Conservation (phyloP, 331 rosid genomes). For the Erythrophleum ivorense region DNA sequence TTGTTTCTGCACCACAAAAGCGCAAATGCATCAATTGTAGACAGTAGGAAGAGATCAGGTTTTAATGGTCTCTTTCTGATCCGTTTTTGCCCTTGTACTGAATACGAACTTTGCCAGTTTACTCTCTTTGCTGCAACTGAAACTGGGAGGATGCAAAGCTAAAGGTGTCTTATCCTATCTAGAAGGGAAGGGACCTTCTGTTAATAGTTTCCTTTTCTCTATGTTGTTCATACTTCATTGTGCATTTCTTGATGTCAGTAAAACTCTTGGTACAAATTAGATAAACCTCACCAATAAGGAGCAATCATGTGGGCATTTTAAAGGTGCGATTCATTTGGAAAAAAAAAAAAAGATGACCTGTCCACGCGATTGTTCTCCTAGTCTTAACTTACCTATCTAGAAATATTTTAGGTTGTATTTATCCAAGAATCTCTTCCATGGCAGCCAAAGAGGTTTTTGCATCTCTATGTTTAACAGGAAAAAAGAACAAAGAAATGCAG, state of each 20-base stretch:
- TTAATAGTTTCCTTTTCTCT: background rate
- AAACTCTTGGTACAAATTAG: too few species aligned
- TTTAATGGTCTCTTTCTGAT: constrained; percentile 12
- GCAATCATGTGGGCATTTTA: too few species aligned
- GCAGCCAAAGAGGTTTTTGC: too few species aligned
- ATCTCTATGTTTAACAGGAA: too few species aligned
- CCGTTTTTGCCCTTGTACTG: background rate
- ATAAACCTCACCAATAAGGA: too few species aligned
- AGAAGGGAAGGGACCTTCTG: background rate
- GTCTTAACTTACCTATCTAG: too few species aligned
- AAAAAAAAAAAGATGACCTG: too few species aligned
- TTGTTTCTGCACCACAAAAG: constrained; percentile 18
- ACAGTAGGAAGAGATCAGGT: constrained; percentile 21
- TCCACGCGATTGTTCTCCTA: too few species aligned
- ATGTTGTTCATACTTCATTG: background rate
- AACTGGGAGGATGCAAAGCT: background rate
- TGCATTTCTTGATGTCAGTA: background rate
- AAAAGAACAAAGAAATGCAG: too few species aligned
- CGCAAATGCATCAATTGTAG: background rate
- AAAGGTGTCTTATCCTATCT: background rate
- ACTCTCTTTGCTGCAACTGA: constrained; percentile 11
- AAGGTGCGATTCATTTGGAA: too few species aligned
- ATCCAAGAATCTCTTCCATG: too few species aligned
- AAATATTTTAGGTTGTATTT: too few species aligned
- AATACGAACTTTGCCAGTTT: background rate